phyloP scores from a whole-genome alignment of 2,329 filamentous ascomycete species.

The Seiridium unicorne region DNA sequence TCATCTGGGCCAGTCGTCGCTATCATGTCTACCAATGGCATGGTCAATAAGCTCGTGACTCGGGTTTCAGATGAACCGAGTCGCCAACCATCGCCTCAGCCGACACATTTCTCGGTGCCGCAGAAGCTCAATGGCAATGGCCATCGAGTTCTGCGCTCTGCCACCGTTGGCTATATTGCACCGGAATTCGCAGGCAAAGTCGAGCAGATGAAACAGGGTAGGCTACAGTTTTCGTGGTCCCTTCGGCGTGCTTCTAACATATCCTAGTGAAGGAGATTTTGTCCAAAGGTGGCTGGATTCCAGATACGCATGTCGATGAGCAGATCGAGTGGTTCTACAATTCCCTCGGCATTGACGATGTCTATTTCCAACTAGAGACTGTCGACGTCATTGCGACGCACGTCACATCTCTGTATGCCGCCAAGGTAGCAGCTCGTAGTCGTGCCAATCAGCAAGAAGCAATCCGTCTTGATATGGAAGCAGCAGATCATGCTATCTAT shows the following conservation, averaged over 20 bases:
- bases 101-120: constrained; percentile 78
- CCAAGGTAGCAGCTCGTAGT: constrained; percentile 91
- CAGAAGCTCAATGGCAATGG: constrained; percentile 56
- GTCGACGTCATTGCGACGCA: constrained; percentile 87
- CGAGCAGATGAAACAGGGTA: constrained; percentile 82
- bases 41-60: constrained; percentile 39
- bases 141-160: constrained; percentile 77
- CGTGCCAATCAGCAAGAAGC: constrained; percentile 92
- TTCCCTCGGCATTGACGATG: constrained; percentile 95
- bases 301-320: constrained; percentile 74
- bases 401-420: constrained; percentile 93
- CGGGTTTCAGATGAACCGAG: constrained; percentile 41
- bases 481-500: constrained; percentile 91
- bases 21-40: constrained; percentile 31
- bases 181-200: constrained; percentile 91
- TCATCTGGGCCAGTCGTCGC: constrained; percentile 9
- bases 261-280: constrained; percentile 71
- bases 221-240: constrained; percentile 26
- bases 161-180: constrained; percentile 90
- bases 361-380: constrained; percentile 92
- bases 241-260: constrained; percentile 27
- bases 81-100: constrained; percentile 81
- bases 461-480: constrained; percentile 94
- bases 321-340: constrained; percentile 98
- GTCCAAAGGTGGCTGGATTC: constrained; percentile 80